A percentile compares a stretch with the other conserved stretches of the same genome.
These are phyloP conservation scores for Ophiobolus disseminans DNA, from an alignment of 2,329 filamentous ascomycete genomes.

Conservation along the genomic window DNA sequence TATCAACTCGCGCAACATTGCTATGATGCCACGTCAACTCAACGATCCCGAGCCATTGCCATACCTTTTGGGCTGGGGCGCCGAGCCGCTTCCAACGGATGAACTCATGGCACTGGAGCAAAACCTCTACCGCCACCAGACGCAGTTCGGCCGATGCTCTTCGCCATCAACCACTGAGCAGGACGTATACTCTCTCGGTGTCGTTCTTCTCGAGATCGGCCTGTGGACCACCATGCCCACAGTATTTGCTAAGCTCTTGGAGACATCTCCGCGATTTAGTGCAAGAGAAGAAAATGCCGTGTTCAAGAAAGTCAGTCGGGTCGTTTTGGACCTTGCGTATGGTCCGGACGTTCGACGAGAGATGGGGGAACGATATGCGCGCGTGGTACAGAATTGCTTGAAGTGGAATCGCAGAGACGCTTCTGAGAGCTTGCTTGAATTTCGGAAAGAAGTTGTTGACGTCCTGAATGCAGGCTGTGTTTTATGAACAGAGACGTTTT, in stretches of 20 bases:
- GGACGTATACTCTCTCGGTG: constrained; percentile 64
- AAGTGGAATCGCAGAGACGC: constrained; percentile 16
- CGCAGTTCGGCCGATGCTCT: constrained; percentile 52
- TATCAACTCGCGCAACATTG: constrained; percentile 15
- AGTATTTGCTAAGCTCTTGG: constrained; percentile 17
- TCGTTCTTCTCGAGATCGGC: constrained; percentile 61
- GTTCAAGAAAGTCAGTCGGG: constrained; percentile 15
- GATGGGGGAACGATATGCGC: constrained; percentile 18
- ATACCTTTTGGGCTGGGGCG: constrained; percentile 22
- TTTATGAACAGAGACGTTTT: neutral
- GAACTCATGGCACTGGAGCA: constrained; percentile 13
- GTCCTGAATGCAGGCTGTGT: constrained; percentile 1
- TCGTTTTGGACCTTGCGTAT: constrained; percentile 15
- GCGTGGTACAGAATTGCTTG: constrained; percentile 17
- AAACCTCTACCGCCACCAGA: constrained; percentile 61
- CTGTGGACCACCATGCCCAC: constrained; percentile 48
- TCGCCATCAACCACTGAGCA: constrained; percentile 59
- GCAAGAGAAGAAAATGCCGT: constrained; percentile 9
- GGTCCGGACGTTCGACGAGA: constrained; percentile 19
- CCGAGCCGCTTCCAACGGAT: constrained; percentile 4
- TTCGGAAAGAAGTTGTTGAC: constrained; percentile 18
- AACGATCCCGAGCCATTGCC: constrained; percentile 17
- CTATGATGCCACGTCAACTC: constrained; percentile 14
- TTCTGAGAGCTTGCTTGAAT: constrained; percentile 14
- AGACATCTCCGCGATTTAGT: constrained; percentile 13